phyloP scores from a whole-genome alignment of 148 eudicot genomes.

The Spergularia marina region DNA sequence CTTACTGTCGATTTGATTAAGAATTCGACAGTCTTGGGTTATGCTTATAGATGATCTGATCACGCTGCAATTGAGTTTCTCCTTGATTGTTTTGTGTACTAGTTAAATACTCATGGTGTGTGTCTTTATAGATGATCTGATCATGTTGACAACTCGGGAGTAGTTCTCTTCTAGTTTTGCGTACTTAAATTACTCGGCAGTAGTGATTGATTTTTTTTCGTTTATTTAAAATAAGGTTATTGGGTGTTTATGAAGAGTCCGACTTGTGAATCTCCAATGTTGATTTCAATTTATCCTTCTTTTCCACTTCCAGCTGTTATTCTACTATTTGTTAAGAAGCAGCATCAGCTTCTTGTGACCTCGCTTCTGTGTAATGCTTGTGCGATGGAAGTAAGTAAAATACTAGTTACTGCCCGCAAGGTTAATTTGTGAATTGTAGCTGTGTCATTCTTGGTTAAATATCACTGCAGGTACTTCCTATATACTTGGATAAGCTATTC shows the following conservation, averaged over 20 bases:
- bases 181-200: too few species aligned
- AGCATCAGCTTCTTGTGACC: too few species aligned
- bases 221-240: background rate
- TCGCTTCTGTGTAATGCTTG: conserved; percentile 92
- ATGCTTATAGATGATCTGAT: background rate
- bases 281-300: background rate
- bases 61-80: background rate
- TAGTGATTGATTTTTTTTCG: background rate
- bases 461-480: conserved; percentile 75
- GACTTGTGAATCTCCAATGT: background rate
- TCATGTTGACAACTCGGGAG: background rate
- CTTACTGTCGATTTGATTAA: background rate
- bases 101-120: background rate
- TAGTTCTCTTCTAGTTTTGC: background rate
- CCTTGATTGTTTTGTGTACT: background rate
- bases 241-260: background rate
- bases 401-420: background rate
- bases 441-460: background rate
- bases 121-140: background rate
- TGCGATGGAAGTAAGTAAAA: conserved; percentile 81
- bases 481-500: conserved; percentile 80
- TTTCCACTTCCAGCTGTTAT: conserved; percentile 54
- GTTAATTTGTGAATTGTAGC: background rate
- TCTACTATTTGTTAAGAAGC: too few species aligned
- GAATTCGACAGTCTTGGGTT: too few species aligned